phyloP scores from a whole-genome alignment of 768 basidiomycete genomes.

The Lactarius pseudohatsudake region DNA sequence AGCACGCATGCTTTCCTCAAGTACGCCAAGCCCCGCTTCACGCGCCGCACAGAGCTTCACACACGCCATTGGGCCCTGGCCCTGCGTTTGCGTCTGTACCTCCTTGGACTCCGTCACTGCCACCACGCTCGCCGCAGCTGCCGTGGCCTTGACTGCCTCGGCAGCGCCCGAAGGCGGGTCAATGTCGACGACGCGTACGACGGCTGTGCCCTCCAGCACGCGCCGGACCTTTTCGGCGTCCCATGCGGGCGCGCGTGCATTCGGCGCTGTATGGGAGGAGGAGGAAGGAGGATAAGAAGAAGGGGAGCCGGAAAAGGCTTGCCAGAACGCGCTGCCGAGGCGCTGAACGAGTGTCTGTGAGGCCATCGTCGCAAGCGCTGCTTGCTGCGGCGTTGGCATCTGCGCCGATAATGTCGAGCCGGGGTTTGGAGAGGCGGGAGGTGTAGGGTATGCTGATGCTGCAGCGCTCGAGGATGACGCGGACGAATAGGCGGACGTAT shows the following conservation, averaged over 20 bases:
- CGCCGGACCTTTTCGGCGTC: slow-evolving; percentile 80
- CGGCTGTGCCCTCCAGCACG: slow-evolving; percentile 81
- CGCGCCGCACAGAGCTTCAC: slow-evolving; percentile 18
- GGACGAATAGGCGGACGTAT: not conserved
- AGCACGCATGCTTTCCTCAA: slow-evolving; percentile 71
- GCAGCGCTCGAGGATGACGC: slow-evolving; percentile 27
- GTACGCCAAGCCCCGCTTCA: slow-evolving; percentile 26
- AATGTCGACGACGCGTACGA: slow-evolving; percentile 76
- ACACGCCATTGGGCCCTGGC: slow-evolving; percentile 6
- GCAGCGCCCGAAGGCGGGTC: slow-evolving; percentile 38
- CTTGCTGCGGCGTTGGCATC: slow-evolving; percentile 41
- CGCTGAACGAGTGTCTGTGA: slow-evolving; percentile 72
- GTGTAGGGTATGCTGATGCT: slow-evolving; percentile 41
- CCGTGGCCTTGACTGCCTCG: slow-evolving; percentile 5
- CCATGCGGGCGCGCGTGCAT: slow-evolving; percentile 30
- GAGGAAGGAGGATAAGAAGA: slow-evolving; percentile 31
- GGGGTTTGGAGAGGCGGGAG: slow-evolving; percentile 46
- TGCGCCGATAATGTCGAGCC: slow-evolving; percentile 34
- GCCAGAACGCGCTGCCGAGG: slow-evolving; percentile 81
- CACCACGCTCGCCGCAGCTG: not conserved
- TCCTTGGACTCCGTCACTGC: slow-evolving; percentile 6
- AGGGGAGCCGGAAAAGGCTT: slow-evolving; percentile 69
- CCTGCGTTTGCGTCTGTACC: not conserved
- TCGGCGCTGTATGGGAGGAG: not conserved
- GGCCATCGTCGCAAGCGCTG: slow-evolving; percentile 70